phyloP scores from a whole-genome alignment of 768 basidiomycete genomes.

The Auricularia sp. region DNA sequence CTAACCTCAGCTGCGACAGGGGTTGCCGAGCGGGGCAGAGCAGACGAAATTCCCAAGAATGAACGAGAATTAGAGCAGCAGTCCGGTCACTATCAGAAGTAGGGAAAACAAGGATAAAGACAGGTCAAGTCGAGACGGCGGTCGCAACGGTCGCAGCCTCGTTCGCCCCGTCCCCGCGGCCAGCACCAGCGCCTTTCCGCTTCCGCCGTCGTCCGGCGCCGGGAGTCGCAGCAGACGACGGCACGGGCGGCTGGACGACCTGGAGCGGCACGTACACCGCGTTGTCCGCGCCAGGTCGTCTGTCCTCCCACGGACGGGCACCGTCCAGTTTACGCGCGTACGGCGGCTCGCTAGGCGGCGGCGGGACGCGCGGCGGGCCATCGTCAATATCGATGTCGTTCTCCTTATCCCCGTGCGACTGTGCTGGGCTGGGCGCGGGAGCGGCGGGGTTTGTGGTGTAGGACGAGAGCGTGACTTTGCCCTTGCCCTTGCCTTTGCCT shows the following conservation, averaged over 20 bases:
- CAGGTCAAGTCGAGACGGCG: too few relatives aligned
- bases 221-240: background rate
- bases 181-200: too few relatives aligned
- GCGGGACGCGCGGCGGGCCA: conserved; percentile 22
- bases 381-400: conserved; percentile 25
- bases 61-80: too few relatives aligned
- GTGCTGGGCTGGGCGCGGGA: conserved; percentile 24
- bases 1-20: too few relatives aligned
- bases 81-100: too few relatives aligned
- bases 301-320: conserved; percentile 29
- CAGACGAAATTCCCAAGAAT: too few relatives aligned
- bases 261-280: background rate
- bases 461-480: conserved; percentile 43
- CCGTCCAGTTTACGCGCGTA: conserved; percentile 23
- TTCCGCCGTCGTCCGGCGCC: too few relatives aligned
- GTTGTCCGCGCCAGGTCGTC: background rate
- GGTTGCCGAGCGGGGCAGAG: too few relatives aligned
- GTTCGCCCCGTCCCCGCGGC: too few relatives aligned
- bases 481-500: conserved; percentile 9
- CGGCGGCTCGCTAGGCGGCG: conserved; percentile 28
- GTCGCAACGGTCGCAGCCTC: too few relatives aligned
- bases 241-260: background rate
- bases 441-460: conserved; percentile 28
- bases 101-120: too few relatives aligned
- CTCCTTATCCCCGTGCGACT: conserved; percentile 11